Base-by-base conservation (phyloP, 2,329 filamentous ascomycete species). In the Aspergillus persii region DNA sequence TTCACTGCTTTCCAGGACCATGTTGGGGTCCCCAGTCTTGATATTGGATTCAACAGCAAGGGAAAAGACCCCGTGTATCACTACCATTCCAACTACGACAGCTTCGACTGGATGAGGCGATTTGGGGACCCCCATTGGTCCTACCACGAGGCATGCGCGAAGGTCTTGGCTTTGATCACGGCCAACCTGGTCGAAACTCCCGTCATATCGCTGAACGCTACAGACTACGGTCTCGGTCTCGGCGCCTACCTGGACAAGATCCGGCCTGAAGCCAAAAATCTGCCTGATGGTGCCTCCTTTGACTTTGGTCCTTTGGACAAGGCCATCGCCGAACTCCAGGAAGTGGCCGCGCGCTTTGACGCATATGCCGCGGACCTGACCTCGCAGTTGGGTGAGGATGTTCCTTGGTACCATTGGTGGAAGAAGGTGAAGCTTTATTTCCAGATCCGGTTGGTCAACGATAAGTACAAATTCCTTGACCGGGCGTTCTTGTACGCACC, bases 61-160 rank as follows among this genome's bases (percentile, higher is more conserved):
- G 59, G 66, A 0, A 70, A 75, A 1, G 80, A 82, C 48, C 73
- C 80, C 58, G 78, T 83, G 50, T 90, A 91, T 68, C 89, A 91
- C 74, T 96, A 95, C 69, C 91, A 96, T 67, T 80, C 85, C 62
- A 95, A 95, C 75, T 96, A 93, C 70, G 92, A 96, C 70, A 90
- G 84, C 36, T 93, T 90, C 70, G 80, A 88, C 68, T 96, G 91
- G 91, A 95, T 95, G 90, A 82, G 88, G 12, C 88, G 80, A 3
- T 92, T 86, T 65, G 91, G 91, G 3, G 92, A 96, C 64, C 77
- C 80, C 0, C 77, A 74, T 9, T 88, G 84, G 74, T 71, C 81
- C 7, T 86, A 88, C 66, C 86, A 89, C 66, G 66, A 81, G 61
- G 80, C 88, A 51, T 84, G 87, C 78, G 82, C 89, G 2, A 88